Conservation (phyloP, 306 rosid species). For the Quercus robur region DNA sequence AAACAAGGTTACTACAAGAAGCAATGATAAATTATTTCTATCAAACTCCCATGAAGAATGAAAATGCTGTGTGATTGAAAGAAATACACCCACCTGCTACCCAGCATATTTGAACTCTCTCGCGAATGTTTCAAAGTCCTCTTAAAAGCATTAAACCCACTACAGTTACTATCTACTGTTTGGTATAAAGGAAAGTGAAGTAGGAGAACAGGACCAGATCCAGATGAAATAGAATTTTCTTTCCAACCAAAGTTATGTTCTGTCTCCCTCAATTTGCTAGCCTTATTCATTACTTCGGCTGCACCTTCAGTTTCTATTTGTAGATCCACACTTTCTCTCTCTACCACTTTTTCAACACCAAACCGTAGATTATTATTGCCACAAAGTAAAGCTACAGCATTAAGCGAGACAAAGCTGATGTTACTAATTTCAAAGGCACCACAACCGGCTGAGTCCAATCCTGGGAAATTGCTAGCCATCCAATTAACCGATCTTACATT, state of each 20-base stretch:
- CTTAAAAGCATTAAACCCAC: slow-evolving; percentile 15
- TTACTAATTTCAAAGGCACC: slow-evolving; percentile 61
- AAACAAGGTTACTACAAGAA: neutral
- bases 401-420: slow-evolving; percentile 58
- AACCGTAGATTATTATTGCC: slow-evolving; percentile 47
- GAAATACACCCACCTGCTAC: slow-evolving; percentile 45
- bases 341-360: slow-evolving; percentile 58
- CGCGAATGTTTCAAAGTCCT: slow-evolving; percentile 9
- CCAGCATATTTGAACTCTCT: slow-evolving; percentile 20
- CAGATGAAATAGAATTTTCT: slow-evolving; percentile 31
- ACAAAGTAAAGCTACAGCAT: slow-evolving; percentile 62
- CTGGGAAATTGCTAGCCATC: slow-evolving; percentile 50
- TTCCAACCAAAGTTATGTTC: slow-evolving; percentile 38
- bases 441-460: slow-evolving; percentile 53
- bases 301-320: slow-evolving; percentile 13
- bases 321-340: slow-evolving; percentile 54
- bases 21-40: neutral
- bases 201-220: slow-evolving; percentile 64
- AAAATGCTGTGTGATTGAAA: neutral
- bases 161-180: slow-evolving; percentile 1
- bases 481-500: slow-evolving; percentile 34
- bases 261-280: slow-evolving; percentile 4
- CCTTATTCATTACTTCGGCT: slow-evolving; percentile 2
- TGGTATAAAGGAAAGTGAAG: slow-evolving; percentile 57
- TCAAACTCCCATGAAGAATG: slow-evolving; percentile 2